Conservation (phyloP, 257 asterid species). For the Solanum lycopersicoides region DNA sequence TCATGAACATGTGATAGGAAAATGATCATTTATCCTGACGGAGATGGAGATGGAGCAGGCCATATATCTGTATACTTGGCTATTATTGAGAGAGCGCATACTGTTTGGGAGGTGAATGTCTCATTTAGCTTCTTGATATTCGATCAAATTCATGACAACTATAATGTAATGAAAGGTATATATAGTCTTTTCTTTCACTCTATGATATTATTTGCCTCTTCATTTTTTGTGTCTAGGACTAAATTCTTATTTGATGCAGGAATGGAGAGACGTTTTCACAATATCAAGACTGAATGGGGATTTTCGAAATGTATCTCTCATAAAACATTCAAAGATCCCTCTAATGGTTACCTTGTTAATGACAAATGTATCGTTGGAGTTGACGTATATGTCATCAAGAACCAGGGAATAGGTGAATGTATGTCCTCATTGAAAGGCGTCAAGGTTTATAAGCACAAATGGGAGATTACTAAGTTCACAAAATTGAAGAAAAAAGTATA, state of each 20-base stretch:
- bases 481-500: background rate
- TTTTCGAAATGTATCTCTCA: background rate
- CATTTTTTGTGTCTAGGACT: background rate
- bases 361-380: background rate
- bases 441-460: background rate
- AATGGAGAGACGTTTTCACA: background rate
- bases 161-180: background rate
- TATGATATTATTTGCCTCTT: background rate
- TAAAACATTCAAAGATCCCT: background rate
- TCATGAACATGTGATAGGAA: background rate
- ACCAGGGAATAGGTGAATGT: background rate
- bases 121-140: background rate
- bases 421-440: background rate
- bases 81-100: background rate
- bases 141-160: background rate
- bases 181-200: background rate
- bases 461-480: background rate
- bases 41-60: background rate
- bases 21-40: background rate
- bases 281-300: background rate
- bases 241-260: background rate
- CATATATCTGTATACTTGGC: background rate
- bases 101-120: background rate
- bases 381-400: background rate
- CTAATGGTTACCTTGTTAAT: background rate